Conservation (phyloP, 2,329 filamentous ascomycete genomes). For the Paracoccidioides brasiliensis region DNA sequence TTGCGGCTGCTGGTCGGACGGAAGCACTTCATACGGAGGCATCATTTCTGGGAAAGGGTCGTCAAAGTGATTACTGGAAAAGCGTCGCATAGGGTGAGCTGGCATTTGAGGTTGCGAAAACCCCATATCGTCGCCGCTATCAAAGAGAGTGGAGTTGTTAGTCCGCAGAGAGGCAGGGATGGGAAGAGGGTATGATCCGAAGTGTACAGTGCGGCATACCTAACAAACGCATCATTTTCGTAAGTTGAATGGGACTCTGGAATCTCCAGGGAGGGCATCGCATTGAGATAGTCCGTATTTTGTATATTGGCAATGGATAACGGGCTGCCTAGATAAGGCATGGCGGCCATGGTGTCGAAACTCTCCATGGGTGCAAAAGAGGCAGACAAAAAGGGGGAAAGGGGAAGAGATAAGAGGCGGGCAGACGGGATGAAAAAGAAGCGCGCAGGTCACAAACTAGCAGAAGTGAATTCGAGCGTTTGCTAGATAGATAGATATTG, state of each 20-base stretch:
- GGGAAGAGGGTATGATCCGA: constrained; percentile 6
- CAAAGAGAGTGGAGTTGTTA: neutral
- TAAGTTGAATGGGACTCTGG: constrained; percentile 48
- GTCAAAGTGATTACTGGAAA: constrained; percentile 33
- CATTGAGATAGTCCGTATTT: constrained; percentile 34
- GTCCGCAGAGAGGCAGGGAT: constrained; percentile 10
- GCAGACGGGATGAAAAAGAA: neutral
- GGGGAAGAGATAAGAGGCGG: neutral
- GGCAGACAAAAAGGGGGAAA: constrained; percentile 6
- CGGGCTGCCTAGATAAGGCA: constrained; percentile 49
- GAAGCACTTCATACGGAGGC: constrained; percentile 29
- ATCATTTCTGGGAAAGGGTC: constrained; percentile 38
- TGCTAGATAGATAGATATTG: neutral
- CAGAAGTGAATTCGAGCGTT: neutral
- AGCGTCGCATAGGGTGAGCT: constrained; percentile 35
- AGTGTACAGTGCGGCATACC: constrained; percentile 31
- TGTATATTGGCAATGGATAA: constrained; percentile 43
- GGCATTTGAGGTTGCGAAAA: constrained; percentile 34
- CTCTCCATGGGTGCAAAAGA: constrained; percentile 34
- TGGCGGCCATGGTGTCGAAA: constrained; percentile 47
- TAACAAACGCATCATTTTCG: constrained; percentile 47
- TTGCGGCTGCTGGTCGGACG: constrained; percentile 31
- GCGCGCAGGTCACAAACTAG: neutral
- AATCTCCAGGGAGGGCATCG: constrained; percentile 41
- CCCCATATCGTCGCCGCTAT: constrained; percentile 39